Percentiles rank a stretch among this genome's conserved stretches.
These are phyloP conservation scores for Cylindrotheca closterium DNA, from an alignment of 108 stramenopile genomes.

Conservation along the genomic window DNA sequence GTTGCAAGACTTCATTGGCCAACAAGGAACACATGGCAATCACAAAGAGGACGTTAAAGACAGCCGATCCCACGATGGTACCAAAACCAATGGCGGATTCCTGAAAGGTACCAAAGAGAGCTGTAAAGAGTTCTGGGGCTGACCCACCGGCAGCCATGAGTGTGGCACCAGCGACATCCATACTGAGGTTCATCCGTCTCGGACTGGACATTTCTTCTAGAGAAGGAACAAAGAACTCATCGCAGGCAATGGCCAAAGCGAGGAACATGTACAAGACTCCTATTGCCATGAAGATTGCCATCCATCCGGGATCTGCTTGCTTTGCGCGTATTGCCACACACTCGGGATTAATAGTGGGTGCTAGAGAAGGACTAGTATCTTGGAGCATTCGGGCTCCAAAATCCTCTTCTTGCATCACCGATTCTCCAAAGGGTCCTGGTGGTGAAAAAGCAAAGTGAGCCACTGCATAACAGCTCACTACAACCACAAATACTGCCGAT, in stretches of 20 bases:
- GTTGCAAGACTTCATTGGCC: constrained; percentile 56
- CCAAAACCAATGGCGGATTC: constrained; percentile 80
- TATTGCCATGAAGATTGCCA: constrained; percentile 37
- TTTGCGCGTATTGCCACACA: neutral
- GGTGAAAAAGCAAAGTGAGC: constrained; percentile 5
- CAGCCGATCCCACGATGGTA: constrained; percentile 85
- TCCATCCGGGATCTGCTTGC: constrained; percentile 36
- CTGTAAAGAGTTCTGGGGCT: constrained; percentile 82
- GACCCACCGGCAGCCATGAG: constrained; percentile 79
- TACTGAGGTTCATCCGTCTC: constrained; percentile 52
- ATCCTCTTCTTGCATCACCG: neutral
- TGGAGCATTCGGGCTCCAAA: neutral
- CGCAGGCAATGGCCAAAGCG: constrained; percentile 80
- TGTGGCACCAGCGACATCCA: constrained; percentile 87
- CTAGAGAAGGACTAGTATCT: neutral
- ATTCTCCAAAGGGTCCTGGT: neutral
- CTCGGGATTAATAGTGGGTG: neutral
- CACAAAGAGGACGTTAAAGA: constrained; percentile 87
- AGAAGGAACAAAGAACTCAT: constrained; percentile 86
- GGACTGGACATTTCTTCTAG: constrained; percentile 71
- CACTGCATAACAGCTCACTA: constrained; percentile 26
- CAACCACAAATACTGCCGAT: constrained; percentile 29
- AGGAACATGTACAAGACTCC: constrained; percentile 84
- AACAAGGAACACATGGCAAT: constrained; percentile 76
- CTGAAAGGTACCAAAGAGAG: constrained; percentile 75